Conservation (phyloP, 345 rosid species). For the Alliaria petiolata region DNA sequence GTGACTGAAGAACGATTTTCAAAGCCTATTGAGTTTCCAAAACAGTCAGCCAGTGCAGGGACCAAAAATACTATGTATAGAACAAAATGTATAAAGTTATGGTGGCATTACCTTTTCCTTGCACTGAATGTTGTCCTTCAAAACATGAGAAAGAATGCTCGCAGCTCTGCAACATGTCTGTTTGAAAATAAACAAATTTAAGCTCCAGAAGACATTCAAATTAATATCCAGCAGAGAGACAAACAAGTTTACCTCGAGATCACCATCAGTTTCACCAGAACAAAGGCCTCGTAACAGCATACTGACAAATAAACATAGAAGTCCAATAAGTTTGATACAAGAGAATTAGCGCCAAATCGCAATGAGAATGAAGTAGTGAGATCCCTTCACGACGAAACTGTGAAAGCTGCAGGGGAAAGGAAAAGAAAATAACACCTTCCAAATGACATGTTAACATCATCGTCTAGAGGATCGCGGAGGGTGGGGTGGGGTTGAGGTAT, state of each 20-base stretch:
- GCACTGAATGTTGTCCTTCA: constrained; percentile 73
- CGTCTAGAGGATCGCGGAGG: constrained; percentile 62
- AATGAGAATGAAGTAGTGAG: background rate
- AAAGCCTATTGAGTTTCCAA: constrained; percentile 48
- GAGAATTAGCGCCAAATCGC: background rate
- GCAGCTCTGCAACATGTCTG: constrained; percentile 98
- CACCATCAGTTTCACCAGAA: constrained; percentile 78
- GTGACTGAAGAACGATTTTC: constrained; percentile 71
- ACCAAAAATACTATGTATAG: background rate
- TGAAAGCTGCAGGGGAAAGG: background rate
- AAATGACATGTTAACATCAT: constrained; percentile 92
- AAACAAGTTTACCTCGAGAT: constrained; percentile 73
- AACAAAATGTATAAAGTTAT: background rate
- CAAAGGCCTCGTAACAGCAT: constrained; percentile 88
- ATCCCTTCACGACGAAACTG: background rate
- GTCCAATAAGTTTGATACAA: background rate
- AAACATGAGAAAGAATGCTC: constrained; percentile 82
- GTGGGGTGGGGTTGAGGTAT: constrained; percentile 73
- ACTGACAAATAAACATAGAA: constrained; percentile 45
- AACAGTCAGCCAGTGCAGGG: constrained; percentile 8
- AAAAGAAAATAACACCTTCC: constrained; percentile 65
- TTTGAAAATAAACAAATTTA: constrained; percentile 15
- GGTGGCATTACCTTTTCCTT: constrained; percentile 70
- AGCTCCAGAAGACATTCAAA: background rate
- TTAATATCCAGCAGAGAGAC: background rate